These are phyloP conservation scores for Clonostachys rhizophaga DNA, from an alignment of 2,329 filamentous ascomycete genomes.

Conservation along the genomic window DNA sequence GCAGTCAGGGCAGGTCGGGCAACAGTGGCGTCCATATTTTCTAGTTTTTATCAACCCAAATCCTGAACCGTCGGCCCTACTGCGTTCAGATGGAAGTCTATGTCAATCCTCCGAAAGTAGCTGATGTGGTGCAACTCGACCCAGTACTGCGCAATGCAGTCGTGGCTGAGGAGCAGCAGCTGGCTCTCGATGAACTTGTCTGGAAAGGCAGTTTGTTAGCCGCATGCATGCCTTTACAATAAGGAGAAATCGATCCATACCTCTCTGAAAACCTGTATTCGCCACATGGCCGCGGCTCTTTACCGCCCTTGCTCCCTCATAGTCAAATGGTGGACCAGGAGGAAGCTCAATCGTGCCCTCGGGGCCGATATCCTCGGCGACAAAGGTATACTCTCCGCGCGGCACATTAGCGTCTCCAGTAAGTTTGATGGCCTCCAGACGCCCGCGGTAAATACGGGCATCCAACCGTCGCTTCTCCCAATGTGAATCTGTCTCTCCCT, in stretches of 20 bases:
- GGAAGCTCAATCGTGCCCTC: slow-evolving; percentile 60
- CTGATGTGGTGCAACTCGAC: slow-evolving; percentile 55
- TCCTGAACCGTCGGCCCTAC: too few relatives aligned
- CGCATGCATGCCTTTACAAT: not conserved
- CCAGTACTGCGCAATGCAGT: slow-evolving; percentile 82
- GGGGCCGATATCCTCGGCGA: slow-evolving; percentile 70
- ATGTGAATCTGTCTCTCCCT: slow-evolving; percentile 37
- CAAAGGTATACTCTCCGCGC: slow-evolving; percentile 77
- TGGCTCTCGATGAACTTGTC: slow-evolving; percentile 72
- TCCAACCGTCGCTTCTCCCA: slow-evolving; percentile 38
- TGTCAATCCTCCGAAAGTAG: slow-evolving; percentile 55
- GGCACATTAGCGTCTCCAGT: slow-evolving; percentile 91
- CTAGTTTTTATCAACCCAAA: not conserved
- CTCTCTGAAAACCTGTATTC: slow-evolving; percentile 61
- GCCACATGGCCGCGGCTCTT: slow-evolving; percentile 76
- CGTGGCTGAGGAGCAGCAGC: slow-evolving; percentile 72
- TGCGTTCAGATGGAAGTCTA: slow-evolving; percentile 41
- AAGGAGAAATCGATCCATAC: slow-evolving; percentile 41
- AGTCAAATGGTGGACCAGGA: slow-evolving; percentile 58
- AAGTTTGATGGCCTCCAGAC: slow-evolving; percentile 80
- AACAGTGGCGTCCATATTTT: not conserved
- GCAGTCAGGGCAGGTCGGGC: not conserved
- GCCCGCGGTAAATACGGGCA: slow-evolving; percentile 54
- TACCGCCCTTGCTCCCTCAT: slow-evolving; percentile 66
- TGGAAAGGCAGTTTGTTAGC: slow-evolving; percentile 21